These are phyloP conservation scores for sunflower (Helianthus annuus) DNA, from an alignment of 129 eudicot species.

Conservation along the genomic window HanXRQr2.0-SUNRISE NC_035434.2:123955509-123956008, in stretches of 20 bases:
- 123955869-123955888: conserved; percentile 72
- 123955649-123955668: conserved; percentile 61
- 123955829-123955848: conserved; percentile 71
- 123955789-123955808: neutral
- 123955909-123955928: conserved; percentile 56
- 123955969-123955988: neutral
- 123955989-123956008: neutral
- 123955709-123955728: conserved; percentile 66
- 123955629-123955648: conserved; percentile 72
- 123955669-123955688: conserved; percentile 67
- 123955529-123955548: too few species aligned
- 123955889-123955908: conserved; percentile 63
- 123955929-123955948: neutral
- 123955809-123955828: conserved; percentile 36
- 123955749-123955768: conserved; percentile 11
- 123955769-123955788: neutral
- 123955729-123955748: conserved; percentile 37
- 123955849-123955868: conserved; percentile 68
- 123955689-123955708: conserved; percentile 87
- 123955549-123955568: neutral
- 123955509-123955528: too few species aligned
- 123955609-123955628: conserved; percentile 51
- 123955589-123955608: conserved; percentile 51
- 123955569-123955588: neutral
- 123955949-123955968: neutral